These are phyloP conservation scores for Scheffersomyces illinoinensis DNA, from an alignment of 1,139 yeast genomes.

Conservation along the genomic window DNA sequence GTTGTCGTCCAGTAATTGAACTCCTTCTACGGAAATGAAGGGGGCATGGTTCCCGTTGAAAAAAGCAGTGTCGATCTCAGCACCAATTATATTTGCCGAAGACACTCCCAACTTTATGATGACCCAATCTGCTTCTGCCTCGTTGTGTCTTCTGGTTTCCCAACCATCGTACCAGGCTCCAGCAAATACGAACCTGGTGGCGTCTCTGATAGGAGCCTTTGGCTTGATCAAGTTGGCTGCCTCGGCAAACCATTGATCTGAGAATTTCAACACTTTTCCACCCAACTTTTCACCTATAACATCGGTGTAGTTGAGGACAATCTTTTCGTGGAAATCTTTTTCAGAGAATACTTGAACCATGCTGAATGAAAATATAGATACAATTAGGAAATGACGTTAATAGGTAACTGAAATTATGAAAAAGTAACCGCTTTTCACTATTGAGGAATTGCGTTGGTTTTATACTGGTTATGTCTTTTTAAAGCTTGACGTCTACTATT, in stretches of 20 bases:
- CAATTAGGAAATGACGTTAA: not conserved
- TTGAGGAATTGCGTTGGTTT: not conserved
- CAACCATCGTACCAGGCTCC: constrained; percentile 99
- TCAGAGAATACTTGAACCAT: constrained; percentile 35
- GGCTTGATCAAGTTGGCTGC: constrained; percentile 89
- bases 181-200: constrained; percentile 72
- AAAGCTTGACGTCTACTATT: not conserved
- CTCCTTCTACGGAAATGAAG: constrained; percentile 79
- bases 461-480: not conserved
- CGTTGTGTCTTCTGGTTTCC: constrained; percentile 95
- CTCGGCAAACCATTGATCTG: constrained; percentile 95
- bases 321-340: constrained; percentile 42
- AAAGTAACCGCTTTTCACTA: not conserved
- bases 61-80: constrained; percentile 89
- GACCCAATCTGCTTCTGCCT: constrained; percentile 84
- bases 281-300: constrained; percentile 86
- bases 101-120: constrained; percentile 80
- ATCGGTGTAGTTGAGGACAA: constrained; percentile 57
- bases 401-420: not conserved
- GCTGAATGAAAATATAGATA: not conserved
- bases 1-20: constrained; percentile 22
- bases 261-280: constrained; percentile 64
- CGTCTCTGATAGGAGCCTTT: constrained; percentile 74
- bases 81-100: constrained; percentile 74
- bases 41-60: constrained; percentile 97